Base-by-base conservation (phyloP, 768 basidiomycete genomes). In the Mycena amicta region DNA sequence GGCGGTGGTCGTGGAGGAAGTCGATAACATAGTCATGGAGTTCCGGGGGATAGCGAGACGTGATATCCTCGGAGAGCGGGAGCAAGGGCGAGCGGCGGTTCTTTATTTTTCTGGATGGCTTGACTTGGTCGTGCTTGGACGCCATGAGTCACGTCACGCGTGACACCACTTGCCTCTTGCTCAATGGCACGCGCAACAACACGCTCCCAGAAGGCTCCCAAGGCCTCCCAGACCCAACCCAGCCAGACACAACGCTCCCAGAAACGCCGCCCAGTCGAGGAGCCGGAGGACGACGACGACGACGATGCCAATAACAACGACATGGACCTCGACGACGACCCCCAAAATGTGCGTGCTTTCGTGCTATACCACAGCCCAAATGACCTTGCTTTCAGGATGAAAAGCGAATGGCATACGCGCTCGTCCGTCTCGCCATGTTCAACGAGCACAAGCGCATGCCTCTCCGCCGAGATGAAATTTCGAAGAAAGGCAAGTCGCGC, bases 401-500 rank as follows among this genome's bases (percentile, higher is more conserved):
- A 23, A 74, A 78, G n/a, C 80, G 83, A 51, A 86, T 84, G 69
- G 89, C 89, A 0, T 78, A 82, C 50, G 85, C 87, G 51, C 80
- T 96, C 29, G 90, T 90, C 11, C 83, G 93, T 18, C 79, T 93
- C 23, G 92, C 93, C 2, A 76, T 98, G 40, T 95, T 94, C 71
- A 80, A 77, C 4, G 93, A 96, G 69, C 84, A 89, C 54, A 84
- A 80, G 67, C 80, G 92, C 51, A 71, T 75, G 12, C 79, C 85
- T 2, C 71, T 97, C 50, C 82, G 83, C 33, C 79, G 92, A 39
- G 90, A 94, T n/a, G 93, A 96, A 39, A 90, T 95, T 50, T 85
- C 80, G 37, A 95, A 94, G 74, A 91, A 91, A 79, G 85, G 95
- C 88, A 16, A 18, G 55, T 50, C 11, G 59, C 25, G 5, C 45